Conservation (phyloP, 225 moss, liverwort and hornwort species). For the Ulota crispa region DNA sequence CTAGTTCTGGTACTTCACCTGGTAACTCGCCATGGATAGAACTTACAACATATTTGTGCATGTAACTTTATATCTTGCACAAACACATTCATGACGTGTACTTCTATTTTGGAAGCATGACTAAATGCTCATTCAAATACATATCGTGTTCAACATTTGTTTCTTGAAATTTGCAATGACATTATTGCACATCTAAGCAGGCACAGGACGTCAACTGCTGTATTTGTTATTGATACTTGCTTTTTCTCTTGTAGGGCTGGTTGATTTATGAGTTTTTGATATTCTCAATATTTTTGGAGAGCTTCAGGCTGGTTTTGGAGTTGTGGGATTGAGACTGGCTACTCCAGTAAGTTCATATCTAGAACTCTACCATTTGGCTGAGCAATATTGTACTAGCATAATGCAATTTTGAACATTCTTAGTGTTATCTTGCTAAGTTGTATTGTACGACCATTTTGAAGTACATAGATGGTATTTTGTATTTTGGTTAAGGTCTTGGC, state of each 20-base stretch:
- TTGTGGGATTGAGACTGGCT: slow-evolving; percentile 77
- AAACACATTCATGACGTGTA: not conserved
- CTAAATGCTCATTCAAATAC: not conserved
- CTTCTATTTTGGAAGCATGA: slow-evolving; percentile 7
- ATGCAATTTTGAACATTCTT: not conserved
- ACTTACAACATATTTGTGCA: too few species aligned
- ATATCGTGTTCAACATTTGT: not conserved
- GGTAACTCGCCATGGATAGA: too few species aligned
- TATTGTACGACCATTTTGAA: not conserved
- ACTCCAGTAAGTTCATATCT: slow-evolving; percentile 59
- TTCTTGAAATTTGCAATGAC: slow-evolving; percentile 4
- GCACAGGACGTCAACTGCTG: not conserved
- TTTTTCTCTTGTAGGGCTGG: slow-evolving; percentile 47
- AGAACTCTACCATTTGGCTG: not conserved
- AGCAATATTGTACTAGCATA: not conserved
- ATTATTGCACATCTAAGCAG: slow-evolving; percentile 9
- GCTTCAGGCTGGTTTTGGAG: slow-evolving; percentile 95
- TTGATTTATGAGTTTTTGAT: slow-evolving; percentile 85
- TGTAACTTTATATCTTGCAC: slow-evolving; percentile 26
- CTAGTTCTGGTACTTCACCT: too few species aligned
- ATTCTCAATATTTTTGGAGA: slow-evolving; percentile 90
- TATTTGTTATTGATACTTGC: not conserved
- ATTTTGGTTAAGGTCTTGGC: not conserved
- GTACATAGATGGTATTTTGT: not conserved
- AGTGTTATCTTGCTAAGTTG: slow-evolving; percentile 3